Percentiles rank a stretch among this genome's conserved stretches.
Evolutionary conservation across 371 early-diverging fungal genomes (phyloP).

Genomic region (Mortierella sp.): DNA sequence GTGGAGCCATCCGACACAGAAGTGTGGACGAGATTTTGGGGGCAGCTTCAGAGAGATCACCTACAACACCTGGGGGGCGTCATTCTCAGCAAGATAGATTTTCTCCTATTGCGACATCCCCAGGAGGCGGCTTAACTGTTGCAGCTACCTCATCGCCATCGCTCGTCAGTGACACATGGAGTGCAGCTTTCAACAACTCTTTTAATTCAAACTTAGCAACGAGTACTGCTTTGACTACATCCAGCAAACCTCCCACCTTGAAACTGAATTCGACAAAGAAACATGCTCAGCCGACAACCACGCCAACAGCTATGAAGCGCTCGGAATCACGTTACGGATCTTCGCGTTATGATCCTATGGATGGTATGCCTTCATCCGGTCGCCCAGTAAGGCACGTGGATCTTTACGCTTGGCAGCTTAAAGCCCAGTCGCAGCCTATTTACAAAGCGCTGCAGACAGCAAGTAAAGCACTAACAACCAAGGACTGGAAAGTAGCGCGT

Average conservation of each 20-base stretch:
- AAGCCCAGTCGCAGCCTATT: slow-evolving; percentile 79
- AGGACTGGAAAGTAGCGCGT: slow-evolving; percentile 89
- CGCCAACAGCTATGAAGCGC: slow-evolving; percentile 44
- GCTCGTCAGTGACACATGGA: slow-evolving; percentile 8
- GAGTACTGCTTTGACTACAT: neutral
- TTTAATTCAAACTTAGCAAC: neutral
- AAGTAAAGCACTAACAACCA: slow-evolving; percentile 80
- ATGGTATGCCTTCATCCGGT: slow-evolving; percentile 36
- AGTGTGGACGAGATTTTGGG: slow-evolving; percentile 71
- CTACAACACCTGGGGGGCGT: slow-evolving; percentile 29
- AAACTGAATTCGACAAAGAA: slow-evolving; percentile 36
- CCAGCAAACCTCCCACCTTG: slow-evolving; percentile 13
- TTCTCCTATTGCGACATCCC: slow-evolving; percentile 37
- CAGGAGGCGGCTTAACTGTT: slow-evolving; percentile 10
- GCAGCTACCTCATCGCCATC: slow-evolving; percentile 6
- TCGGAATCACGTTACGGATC: slow-evolving; percentile 42
- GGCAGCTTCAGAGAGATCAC: slow-evolving; percentile 56
- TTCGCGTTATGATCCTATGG: slow-evolving; percentile 33
- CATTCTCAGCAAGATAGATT: slow-evolving; percentile 24
- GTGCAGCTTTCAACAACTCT: slow-evolving; percentile 8
- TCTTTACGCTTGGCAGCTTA: slow-evolving; percentile 82
- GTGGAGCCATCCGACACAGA: slow-evolving; percentile 73
- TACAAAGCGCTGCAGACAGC: slow-evolving; percentile 76
- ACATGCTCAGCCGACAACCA: slow-evolving; percentile 44
- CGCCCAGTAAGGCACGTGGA: slow-evolving; percentile 56